Percentiles rank a stretch among this genome's conserved stretches.
phyloP scores from a whole-genome alignment of 257 asterid genomes.

The Solanum medicagineum region DNA sequence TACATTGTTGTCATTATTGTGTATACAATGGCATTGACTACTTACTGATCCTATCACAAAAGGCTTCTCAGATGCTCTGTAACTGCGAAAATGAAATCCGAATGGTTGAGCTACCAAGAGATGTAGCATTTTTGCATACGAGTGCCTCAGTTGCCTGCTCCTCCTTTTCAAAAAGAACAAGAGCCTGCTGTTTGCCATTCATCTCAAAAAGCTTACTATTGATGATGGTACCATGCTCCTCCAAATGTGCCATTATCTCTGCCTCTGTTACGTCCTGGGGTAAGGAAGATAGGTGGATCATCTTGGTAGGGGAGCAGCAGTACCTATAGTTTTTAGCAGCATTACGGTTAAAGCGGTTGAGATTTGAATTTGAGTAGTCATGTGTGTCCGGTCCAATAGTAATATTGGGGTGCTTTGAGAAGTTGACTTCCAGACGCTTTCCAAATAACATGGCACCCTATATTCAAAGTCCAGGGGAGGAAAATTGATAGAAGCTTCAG shows the following conservation, averaged over 20 bases:
- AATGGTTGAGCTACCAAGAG: conserved; percentile 73
- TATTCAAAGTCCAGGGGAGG: neutral
- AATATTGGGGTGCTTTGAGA: conserved; percentile 71
- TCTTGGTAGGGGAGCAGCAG: conserved; percentile 95
- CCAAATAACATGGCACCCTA: conserved; percentile 86
- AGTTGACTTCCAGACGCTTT: conserved; percentile 90
- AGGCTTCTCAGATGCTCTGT: conserved; percentile 54
- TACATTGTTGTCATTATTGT: neutral
- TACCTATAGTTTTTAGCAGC: conserved; percentile 93
- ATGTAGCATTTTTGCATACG: conserved; percentile 93
- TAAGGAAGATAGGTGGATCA: conserved; percentile 89
- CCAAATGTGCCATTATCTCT: conserved; percentile 62
- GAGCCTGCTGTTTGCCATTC: conserved; percentile 96
- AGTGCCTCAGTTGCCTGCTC: conserved; percentile 97
- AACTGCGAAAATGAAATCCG: conserved; percentile 93
- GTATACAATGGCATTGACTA: neutral
- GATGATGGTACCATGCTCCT: conserved; percentile 68
- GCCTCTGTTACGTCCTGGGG: conserved; percentile 79
- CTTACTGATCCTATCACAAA: neutral
- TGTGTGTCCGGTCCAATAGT: conserved; percentile 88
- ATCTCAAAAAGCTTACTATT: conserved; percentile 73
- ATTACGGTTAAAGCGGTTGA: conserved; percentile 88
- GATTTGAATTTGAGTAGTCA: conserved; percentile 85
- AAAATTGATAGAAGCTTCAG: neutral
- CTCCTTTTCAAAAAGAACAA: conserved; percentile 76